Base-by-base conservation (phyloP, 768 basidiomycete genomes). In the Boletellus emodensis region DNA sequence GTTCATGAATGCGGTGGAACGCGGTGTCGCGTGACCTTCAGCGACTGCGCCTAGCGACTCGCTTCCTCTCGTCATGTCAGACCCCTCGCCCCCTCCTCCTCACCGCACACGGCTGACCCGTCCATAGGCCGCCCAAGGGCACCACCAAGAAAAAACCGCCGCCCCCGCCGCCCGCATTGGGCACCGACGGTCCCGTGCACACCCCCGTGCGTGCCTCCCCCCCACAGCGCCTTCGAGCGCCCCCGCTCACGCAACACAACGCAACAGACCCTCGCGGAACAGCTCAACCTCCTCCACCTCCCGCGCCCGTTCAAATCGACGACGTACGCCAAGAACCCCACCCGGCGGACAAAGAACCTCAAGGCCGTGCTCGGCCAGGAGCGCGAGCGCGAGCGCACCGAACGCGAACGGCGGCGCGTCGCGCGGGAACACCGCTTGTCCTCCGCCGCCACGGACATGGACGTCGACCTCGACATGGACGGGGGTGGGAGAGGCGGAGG, bases 261-360 rank as follows among this genome's bases (percentile, higher is more conserved):
- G n/a, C n/a, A n/a, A n/a, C 59, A 90, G 88, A 81, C 82, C 35
- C 71, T 90, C 40, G 83, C 82, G 10, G 87, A 87, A 57, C 82
- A 87, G 47, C 69, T 90, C 15, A 91, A 89, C 0, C 87, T 85
- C 58, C 71, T 87, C 3, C 79, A 88, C 49, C 67, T 67, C 24
- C 83, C 85, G 0, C 77, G 85, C 1, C 85, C 88, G 0, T 92
- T 92, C 74, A 93, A 93, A 68, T 89, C 84, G 56, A 75, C 80
- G 1, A 65, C 74, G 24, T 87, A 89, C 59, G 74, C 73, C 7
- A 89, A 85, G 68, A 88, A 89, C 58, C 61, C 76, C 7, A 87
- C 82, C 52, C 75, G 88, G 8, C 76, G 89, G 18, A 81, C 86
- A 18, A 90, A 88, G 73, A 89, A 90, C 56, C 63, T 90, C 60